phyloP scores from a whole-genome alignment of 768 basidiomycete genomes.

The Neoboletus subvelutipes region DNA sequence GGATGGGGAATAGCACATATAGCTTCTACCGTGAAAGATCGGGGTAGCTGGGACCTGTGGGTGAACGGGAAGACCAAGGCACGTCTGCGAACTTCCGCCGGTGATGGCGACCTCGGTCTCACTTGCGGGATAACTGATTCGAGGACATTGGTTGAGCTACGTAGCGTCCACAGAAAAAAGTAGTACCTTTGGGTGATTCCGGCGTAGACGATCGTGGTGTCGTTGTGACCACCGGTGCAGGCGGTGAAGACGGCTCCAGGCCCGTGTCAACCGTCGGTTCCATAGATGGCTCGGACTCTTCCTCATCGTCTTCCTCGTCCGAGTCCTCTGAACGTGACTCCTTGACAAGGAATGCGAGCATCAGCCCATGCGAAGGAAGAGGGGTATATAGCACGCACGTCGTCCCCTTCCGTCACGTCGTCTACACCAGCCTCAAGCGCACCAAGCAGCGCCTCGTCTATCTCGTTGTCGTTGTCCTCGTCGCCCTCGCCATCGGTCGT shows the following conservation, averaged over 20 bases:
- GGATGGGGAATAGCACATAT: conserved; percentile 91
- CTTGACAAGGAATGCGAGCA: conserved; percentile 29
- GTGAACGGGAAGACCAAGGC: conserved; percentile 37
- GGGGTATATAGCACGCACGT: conserved; percentile 45
- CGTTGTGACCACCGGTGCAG: conserved; percentile 28
- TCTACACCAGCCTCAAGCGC: conserved; percentile 55
- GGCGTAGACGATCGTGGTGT: conserved; percentile 30
- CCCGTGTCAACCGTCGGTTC: conserved; percentile 32
- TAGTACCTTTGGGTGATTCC: conserved; percentile 36
- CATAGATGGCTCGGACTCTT: conserved; percentile 42
- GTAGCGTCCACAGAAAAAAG: neutral
- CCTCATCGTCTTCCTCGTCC: conserved; percentile 56
- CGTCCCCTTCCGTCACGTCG: conserved; percentile 68
- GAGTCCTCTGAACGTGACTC: conserved; percentile 63
- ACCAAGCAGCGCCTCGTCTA: conserved; percentile 62
- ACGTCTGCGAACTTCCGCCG: conserved; percentile 52
- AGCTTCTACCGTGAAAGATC: conserved; percentile 84
- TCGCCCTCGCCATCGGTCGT: conserved; percentile 45
- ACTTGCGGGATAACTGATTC: conserved; percentile 24
- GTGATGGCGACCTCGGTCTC: conserved; percentile 49
- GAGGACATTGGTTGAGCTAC: conserved; percentile 19
- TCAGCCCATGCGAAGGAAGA: conserved; percentile 1
- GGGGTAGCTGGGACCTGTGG: conserved; percentile 37
- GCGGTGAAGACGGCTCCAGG: conserved; percentile 27
- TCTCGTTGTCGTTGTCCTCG: conserved; percentile 47